phyloP scores from a whole-genome alignment of 495 filamentous ascomycete genomes.

The Articulospora tetracladia region DNA sequence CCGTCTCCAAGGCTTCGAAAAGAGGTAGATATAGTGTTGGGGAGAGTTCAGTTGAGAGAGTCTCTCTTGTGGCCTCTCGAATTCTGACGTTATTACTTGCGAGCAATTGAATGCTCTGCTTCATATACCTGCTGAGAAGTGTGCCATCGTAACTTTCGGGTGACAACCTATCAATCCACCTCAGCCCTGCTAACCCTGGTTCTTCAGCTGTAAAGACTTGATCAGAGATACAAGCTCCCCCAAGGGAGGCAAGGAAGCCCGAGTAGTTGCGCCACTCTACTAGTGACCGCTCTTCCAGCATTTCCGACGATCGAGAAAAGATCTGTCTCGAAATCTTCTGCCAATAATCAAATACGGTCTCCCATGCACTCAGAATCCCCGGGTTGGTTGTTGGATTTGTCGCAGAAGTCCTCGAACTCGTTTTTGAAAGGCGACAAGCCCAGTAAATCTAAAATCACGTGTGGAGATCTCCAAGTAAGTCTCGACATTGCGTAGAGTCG shows the following conservation, averaged over 20 bases:
- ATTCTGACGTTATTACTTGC: conserved; percentile 58
- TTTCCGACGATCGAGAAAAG: conserved; percentile 39
- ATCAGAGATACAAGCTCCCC: conserved; percentile 62
- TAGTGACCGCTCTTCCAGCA: conserved; percentile 48
- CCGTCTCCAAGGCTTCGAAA: conserved; percentile 56
- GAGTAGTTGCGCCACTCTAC: conserved; percentile 65
- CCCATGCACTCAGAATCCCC: conserved; percentile 61
- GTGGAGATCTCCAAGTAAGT: conserved; percentile 59
- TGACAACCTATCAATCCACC: conserved; percentile 55
- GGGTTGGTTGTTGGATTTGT: conserved; percentile 56
- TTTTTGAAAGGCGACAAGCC: conserved; percentile 63
- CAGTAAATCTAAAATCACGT: conserved; percentile 58
- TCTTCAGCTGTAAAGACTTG: conserved; percentile 48
- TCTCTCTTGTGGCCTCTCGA: conserved; percentile 59
- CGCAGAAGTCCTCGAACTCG: conserved; percentile 50
- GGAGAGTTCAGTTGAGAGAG: conserved; percentile 56
- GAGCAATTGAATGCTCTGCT: conserved; percentile 56
- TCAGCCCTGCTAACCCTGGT: conserved; percentile 47
- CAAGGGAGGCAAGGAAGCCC: conserved; percentile 61
- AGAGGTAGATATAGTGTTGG: conserved; percentile 54
- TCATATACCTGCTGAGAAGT: conserved; percentile 55
- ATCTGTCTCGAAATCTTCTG: conserved; percentile 55
- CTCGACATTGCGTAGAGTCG: conserved; percentile 55
- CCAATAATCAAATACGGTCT: conserved; percentile 58
- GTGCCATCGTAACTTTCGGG: conserved; percentile 54